Base-by-base conservation (phyloP, 495 filamentous ascomycete genomes). In the Poronia punctata region DNA sequence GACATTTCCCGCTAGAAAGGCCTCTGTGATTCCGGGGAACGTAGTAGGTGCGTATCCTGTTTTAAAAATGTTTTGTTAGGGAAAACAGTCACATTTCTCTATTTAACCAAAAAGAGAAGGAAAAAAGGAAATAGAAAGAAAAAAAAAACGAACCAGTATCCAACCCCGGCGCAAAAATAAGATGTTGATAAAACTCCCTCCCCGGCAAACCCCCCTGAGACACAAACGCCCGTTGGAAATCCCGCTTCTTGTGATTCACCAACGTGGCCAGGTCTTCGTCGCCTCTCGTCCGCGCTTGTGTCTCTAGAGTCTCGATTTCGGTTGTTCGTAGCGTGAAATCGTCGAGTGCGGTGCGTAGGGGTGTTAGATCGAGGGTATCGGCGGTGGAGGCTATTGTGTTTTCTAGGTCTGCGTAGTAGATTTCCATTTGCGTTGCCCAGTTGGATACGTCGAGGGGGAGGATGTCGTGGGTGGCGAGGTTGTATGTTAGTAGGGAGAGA, bases 121-220 rank as follows among this genome's bases (percentile, higher is more conserved):
- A 18, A 12, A 15, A 19, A 16, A 9, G n/a, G 5, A 9, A 9
- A 5, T 9, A 20, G 21, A 9, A 14, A 36, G 17, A 35, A 11
- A 35, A 38, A 4, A 4, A n/a, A 35, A 34, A 52, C 49, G 21
- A 1, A 58, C 52, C 55, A 26, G 64, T 67, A 24, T 64, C 60
- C 8, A 62, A 17, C 7, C 85, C 71, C 19, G 88, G 88, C 0
- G 80, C 86, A 52, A 85, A 88, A 18, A 95, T 63, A 36, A 92
- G 73, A 65, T 95, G 86, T 52, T 83, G 86, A 61, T 83, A 94
- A 61, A 89, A 90, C 33, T 84, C 78, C 39, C 88, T 73, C 36
- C 81, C 78, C 15, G 84, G 84, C 64, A 88, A 68, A 24, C 87
- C 86, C 24, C 75, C 69, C 40, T 86, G 59, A 53, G 93, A 86